Conservation (phyloP, 164 flowering plant genomes). For the Aristolochia californica region DNA sequence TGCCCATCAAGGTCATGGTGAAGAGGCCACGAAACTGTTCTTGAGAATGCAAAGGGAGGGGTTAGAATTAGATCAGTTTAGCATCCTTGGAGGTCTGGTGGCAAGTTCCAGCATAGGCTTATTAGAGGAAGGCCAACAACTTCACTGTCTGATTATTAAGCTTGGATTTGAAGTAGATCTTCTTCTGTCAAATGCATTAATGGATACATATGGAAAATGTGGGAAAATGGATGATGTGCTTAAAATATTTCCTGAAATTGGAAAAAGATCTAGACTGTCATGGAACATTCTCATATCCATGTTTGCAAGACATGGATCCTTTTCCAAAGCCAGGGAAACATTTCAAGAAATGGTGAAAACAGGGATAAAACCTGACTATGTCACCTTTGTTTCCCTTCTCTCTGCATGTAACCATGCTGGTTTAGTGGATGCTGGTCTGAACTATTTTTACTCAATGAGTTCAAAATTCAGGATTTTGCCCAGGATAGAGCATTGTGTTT, state of each 20-base stretch:
- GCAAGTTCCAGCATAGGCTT: slow-evolving; percentile 52
- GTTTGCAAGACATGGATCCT: slow-evolving; percentile 62
- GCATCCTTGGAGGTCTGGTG: slow-evolving; percentile 52
- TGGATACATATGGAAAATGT: slow-evolving; percentile 87
- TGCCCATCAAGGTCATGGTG: slow-evolving; percentile 54
- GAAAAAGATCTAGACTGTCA: slow-evolving; percentile 31
- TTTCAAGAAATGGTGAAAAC: slow-evolving; percentile 53
- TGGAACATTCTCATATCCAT: slow-evolving; percentile 80
- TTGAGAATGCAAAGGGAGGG: slow-evolving; percentile 34
- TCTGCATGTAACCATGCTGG: slow-evolving; percentile 88
- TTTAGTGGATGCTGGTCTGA: slow-evolving; percentile 64
- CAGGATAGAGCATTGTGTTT: slow-evolving; percentile 71
- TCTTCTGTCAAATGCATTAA: slow-evolving; percentile 46
- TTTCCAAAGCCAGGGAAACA: slow-evolving; percentile 42
- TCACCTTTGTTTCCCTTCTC: slow-evolving; percentile 72
- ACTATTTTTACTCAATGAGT: slow-evolving; percentile 48
- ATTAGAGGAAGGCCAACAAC: slow-evolving; percentile 62
- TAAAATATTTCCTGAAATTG: slow-evolving; percentile 35
- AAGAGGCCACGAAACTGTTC: slow-evolving; percentile 51
- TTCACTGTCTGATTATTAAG: slow-evolving; percentile 48
- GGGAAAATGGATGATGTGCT: slow-evolving; percentile 53
- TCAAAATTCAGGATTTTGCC: slow-evolving; percentile 35
- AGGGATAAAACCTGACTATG: slow-evolving; percentile 54
- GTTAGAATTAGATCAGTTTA: slow-evolving; percentile 58
- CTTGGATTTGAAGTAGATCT: slow-evolving; percentile 45